Evolutionary conservation across 2,329 filamentous ascomycete genomes (phyloP).

Genomic region (Aspergillus sojae): DNA sequence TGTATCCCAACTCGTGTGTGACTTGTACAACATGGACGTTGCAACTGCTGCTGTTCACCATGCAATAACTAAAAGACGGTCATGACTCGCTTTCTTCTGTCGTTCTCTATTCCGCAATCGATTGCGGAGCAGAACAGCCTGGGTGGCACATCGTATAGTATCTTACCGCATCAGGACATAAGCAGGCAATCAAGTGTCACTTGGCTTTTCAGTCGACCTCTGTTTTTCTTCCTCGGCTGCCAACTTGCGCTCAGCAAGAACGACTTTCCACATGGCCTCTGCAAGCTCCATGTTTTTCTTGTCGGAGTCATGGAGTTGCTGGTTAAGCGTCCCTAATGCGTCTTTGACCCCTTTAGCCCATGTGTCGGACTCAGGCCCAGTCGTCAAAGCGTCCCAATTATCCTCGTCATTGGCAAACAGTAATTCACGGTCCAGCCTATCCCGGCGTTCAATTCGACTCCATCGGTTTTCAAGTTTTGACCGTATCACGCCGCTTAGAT

Average conservation of each 20-base stretch:
- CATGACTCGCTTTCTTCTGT: too few species aligned
- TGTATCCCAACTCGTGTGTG: neutral
- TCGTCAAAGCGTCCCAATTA: constrained; percentile 42
- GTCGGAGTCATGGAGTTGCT: constrained; percentile 31
- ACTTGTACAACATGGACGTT: neutral
- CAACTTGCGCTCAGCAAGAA: constrained; percentile 42
- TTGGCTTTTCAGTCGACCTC: constrained; percentile 10
- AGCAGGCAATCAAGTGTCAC: neutral
- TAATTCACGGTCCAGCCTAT: constrained; percentile 33
- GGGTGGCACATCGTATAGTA: neutral
- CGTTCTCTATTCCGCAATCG: neutral
- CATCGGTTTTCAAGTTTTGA: constrained; percentile 39
- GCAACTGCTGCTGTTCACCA: neutral
- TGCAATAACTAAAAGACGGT: neutral
- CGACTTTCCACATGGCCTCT: constrained; percentile 42
- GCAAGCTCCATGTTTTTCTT: constrained; percentile 31
- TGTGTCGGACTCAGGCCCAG: constrained; percentile 19
- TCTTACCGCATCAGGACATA: neutral
- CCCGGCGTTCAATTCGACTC: constrained; percentile 36
- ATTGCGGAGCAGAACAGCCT: neutral
- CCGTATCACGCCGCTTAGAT: constrained; percentile 41
- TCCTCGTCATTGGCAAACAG: constrained; percentile 45
- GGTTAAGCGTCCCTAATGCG: constrained; percentile 24
- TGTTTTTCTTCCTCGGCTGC: constrained; percentile 33
- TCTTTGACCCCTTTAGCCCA: constrained; percentile 29